Base-by-base conservation (phyloP, 2,329 filamentous ascomycete genomes). In the Orbilia blumenaviensis region DNA sequence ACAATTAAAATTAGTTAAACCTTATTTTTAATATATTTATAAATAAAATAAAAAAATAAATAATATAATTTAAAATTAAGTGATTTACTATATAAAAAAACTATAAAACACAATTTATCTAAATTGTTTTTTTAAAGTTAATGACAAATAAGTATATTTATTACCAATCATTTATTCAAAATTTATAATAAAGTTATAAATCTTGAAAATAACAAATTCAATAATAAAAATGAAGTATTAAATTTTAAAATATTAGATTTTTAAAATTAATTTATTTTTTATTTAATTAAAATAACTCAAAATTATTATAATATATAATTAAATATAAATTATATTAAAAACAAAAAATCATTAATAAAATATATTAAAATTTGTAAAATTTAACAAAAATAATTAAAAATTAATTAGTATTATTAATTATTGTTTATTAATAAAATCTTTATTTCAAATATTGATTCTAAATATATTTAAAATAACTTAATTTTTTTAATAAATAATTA, bases 321-420 rank as follows among this genome's bases (percentile, higher is more conserved):
- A 12, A 12, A 61, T 21, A 25, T 61, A 61, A 21, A 36, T 27
- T 61, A 61, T 61, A 12, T 12, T 44, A 61, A 61, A 44, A 36
- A 4, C 38, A 12, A 61, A 61, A 42, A 61, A 36, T 44, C 25
- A 27, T 44, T 61, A 29, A 27, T 61, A 14, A 21, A 61, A 14
- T 29, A 61, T 44, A 12, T 61, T 14, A 44, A 61, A 12, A 21
- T 23, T 34, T 61, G 16, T 21, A 61, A 12, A 42, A 21, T 29
- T 5, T 61, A 21, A 21, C 25, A 61, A 12, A 42, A 36, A 25
- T 61, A 12, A 12, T 61, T 61, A 12, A 61, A 44, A 44, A 7
- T 42, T 14, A 12, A 61, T 61, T 34, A 61, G 14, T 8, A 61
- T 29, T 21, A 61, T 36, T n/a, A 61, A 44, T 21, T n/a, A n/a